Conservation (phyloP, 192 early-diverging fungal genomes). For the Geranomyces variabilis region DNA sequence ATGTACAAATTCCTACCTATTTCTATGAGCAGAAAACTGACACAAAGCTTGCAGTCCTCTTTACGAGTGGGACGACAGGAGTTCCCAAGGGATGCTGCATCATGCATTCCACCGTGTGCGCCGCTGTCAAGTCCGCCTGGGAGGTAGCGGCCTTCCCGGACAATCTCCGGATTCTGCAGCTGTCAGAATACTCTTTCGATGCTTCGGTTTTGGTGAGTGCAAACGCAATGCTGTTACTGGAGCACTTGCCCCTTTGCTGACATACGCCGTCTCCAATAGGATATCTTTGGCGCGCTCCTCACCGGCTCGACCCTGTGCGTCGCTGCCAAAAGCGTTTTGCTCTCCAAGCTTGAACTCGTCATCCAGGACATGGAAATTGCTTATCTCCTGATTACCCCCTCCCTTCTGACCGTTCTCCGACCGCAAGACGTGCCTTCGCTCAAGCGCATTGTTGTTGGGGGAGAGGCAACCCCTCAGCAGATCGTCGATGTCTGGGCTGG, state of each 20-base stretch:
- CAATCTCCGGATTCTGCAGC: neutral
- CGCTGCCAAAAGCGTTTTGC: neutral
- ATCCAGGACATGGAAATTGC: neutral
- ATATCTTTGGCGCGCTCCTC: neutral
- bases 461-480: neutral
- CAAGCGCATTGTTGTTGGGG: constrained; percentile 3
- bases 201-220: too few species aligned
- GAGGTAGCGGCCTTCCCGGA: too few species aligned
- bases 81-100: neutral
- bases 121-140: too few species aligned
- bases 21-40: too few species aligned
- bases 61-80: neutral
- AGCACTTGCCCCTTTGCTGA: too few species aligned
- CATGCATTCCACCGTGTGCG: too few species aligned
- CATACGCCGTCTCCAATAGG: neutral
- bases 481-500: constrained; percentile 6
- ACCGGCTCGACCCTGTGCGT: neutral
- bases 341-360: neutral
- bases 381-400: neutral
- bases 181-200: neutral
- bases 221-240: too few species aligned
- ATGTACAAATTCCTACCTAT: too few species aligned
- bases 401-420: neutral
- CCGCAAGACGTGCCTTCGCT: neutral
- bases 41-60: too few species aligned